Evolutionary conservation across 1,139 yeast genomes (phyloP), one percentile per base, ranked within the genome.

Genomic region (Candida pseudocylindracea): DNA sequence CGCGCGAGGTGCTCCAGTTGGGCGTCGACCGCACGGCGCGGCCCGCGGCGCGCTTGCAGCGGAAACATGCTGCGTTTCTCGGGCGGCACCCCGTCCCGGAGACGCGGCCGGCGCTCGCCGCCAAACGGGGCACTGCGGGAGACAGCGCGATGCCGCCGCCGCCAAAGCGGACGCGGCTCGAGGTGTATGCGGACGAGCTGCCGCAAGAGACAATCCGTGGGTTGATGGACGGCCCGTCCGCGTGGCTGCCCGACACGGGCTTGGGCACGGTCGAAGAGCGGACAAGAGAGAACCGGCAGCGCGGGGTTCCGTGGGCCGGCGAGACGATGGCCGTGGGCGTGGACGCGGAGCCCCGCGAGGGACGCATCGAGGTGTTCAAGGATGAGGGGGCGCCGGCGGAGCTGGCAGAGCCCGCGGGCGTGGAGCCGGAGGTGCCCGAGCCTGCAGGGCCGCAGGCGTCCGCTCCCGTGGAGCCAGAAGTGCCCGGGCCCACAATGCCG

Each of bases 301-400:
- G 55, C 2, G 60, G 85, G 0, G 56, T 53, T n/a, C 66, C 75
- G 0, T 74, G 91, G 81, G 55, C 55, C 1, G 91, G 88, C 0
- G 75, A 75, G 43, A 57, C 55, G 0, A 39, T 73, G 27, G 51
- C 50, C 20, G 20, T 15, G 20, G 20, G 20, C 6, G 20, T 15
- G 20, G 20, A 15, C 4, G 6, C 20, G 6, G n/a, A n/a, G n/a
- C 6, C 20, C 4, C 20, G 20, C 20, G 20, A 15, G 6, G 4
- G 6, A 4, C 20, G 20, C 4, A 15, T 15, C 6, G 20, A 15
- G 6, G 20, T 15, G 20, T 15, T 15, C 6, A 4, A 6, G 6
- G 20, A 15, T 15, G 20, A n/a, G n/a, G n/a, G n/a, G n/a, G n/a
- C n/a, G n/a, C n/a, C n/a, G n/a, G n/a, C n/a, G n/a, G n/a, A n/a